These are phyloP conservation scores for Clavariopsis aquatica DNA, from an alignment of 495 filamentous ascomycete genomes.

Conservation along the genomic window DNA sequence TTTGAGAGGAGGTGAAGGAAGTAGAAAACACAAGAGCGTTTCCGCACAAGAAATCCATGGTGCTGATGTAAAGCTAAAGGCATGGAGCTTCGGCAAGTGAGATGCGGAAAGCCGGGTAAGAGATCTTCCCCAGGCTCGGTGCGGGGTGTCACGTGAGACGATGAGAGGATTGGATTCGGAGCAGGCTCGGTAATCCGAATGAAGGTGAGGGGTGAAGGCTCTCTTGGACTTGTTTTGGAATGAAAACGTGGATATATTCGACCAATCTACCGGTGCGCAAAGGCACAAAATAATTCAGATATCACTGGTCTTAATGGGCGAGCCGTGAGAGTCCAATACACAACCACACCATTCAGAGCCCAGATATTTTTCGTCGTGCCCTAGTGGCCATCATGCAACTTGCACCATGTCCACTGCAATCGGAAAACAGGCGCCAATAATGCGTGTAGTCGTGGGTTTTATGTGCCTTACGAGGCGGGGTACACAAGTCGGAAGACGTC, in stretches of 20 bases:
- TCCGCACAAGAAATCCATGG: conserved; percentile 4
- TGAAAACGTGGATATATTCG: neutral
- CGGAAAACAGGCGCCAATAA: neutral
- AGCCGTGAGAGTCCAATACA: neutral
- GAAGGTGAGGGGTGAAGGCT: neutral
- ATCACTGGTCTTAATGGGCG: neutral
- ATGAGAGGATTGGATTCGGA: conserved; percentile 1
- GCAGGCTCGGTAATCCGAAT: conserved; percentile 4
- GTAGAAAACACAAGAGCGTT: neutral
- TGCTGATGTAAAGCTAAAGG: conserved; percentile 8
- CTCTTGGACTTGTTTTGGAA: neutral
- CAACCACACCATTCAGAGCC: neutral
- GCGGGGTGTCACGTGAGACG: neutral
- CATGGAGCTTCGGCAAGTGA: conserved; percentile 33
- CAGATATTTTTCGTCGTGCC: neutral
- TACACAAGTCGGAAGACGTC: conserved; percentile 89
- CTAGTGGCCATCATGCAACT: neutral
- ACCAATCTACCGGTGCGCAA: neutral
- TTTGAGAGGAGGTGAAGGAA: conserved; percentile 4
- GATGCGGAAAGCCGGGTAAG: conserved; percentile 19
- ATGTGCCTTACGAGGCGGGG: conserved; percentile 40
- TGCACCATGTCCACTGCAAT: neutral
- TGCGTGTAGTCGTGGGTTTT: neutral
- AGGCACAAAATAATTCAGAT: neutral
- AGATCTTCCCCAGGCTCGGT: conserved; percentile 1